Evolutionary conservation across 2,329 filamentous ascomycete species (phyloP), one percentile per base, ranked within the genome.

Genomic region (Fragosphaeria purpurea): DNA sequence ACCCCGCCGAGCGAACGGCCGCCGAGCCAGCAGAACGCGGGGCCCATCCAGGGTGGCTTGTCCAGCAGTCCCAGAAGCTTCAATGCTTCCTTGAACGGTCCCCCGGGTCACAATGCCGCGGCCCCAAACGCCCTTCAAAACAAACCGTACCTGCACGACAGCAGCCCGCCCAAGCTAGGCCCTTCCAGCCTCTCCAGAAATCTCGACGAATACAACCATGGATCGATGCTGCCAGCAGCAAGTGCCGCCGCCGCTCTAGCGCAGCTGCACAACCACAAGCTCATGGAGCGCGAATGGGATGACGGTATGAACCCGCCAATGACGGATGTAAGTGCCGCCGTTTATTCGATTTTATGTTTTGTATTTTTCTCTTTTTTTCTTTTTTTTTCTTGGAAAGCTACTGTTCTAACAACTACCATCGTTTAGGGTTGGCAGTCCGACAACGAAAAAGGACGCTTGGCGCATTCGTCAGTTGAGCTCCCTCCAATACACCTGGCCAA

Each of bases 161-260:
- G 83, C 66, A 75, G 80, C 62, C 78, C 77, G 56, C 83, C 87
- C 59, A 79, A 79, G 53, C 77, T 76, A 53, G 83, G 77, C 66
- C 77, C 77, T 48, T 80, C 82, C n/a, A 79, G 76, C 50, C 86
- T 84, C 45, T 80, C 85, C 54, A 77, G 85, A 61, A 76, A 75
- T 51, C 70, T 79, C 32, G 87, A 90, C 57, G 86, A 93, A 56
- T 75, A 82, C 67, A 67, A 78, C 62, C 73, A 83, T 60, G 74
- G 76, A 66, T 78, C 75, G 60, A 73, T 79, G 65, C 75, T 78
- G 60, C 83, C 78, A 60, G 80, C 84, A 53, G 83, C 83, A 51
- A 88, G 82, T 60, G 90, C 90, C 50, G 90, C 90, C 44, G 88
- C 88, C 48, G 89, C 88, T 44, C 74, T 97, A 54, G 88, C 90